These are phyloP conservation scores for Sarocladiaceae sp. DNA, from an alignment of 2,329 filamentous ascomycete species.

Conservation along the genomic window DNA sequence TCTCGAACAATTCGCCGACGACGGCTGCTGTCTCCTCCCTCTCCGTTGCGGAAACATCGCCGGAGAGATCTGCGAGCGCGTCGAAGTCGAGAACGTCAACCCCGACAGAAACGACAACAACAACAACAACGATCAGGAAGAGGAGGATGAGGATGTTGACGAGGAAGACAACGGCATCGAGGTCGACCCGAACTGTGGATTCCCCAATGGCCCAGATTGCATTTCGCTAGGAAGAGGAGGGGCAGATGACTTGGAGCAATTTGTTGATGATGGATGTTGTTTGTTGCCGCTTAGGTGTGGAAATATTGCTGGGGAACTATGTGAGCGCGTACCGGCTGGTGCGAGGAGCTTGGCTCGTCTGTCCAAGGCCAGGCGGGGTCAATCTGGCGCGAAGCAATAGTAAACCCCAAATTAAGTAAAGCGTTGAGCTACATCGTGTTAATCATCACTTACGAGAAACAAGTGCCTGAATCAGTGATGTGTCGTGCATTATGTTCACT, in stretches of 20 bases:
- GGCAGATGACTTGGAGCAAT: neutral
- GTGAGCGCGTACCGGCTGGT: neutral
- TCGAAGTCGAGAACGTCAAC: neutral
- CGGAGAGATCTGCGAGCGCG: constrained; percentile 34
- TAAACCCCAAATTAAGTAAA: too few relatives aligned
- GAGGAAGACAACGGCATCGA: neutral
- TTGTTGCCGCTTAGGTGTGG: neutral
- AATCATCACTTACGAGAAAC: too few relatives aligned
- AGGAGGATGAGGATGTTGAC: neutral
- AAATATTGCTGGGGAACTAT: neutral
- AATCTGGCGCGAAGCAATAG: neutral
- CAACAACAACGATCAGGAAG: neutral
- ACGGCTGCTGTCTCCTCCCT: constrained; percentile 76
- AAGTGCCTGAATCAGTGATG: too few relatives aligned
- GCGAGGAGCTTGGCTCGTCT: neutral
- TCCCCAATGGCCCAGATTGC: neutral
- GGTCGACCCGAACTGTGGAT: neutral
- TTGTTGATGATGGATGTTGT: constrained; percentile 3
- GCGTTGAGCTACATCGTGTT: too few relatives aligned
- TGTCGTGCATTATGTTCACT: too few relatives aligned
- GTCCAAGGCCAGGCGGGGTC: neutral
- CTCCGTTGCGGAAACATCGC: constrained; percentile 67
- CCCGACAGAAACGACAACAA: neutral
- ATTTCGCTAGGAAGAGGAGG: neutral
- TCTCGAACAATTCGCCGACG: neutral